These are phyloP conservation scores for Salix dunnii DNA, from an alignment of 345 rosid species.

Conservation along the genomic window DNA sequence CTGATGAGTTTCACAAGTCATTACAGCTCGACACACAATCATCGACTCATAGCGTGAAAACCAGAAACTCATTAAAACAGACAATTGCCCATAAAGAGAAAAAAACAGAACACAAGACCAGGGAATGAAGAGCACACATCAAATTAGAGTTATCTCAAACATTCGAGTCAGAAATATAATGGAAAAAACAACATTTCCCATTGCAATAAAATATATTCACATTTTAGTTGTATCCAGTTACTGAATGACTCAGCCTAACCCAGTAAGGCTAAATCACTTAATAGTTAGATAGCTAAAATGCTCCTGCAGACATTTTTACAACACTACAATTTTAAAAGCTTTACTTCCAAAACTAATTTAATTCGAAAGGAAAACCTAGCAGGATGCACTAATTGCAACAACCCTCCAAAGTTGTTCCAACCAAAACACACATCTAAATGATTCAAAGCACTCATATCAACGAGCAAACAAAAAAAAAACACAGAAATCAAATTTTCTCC, in stretches of 20 bases:
- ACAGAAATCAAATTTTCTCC: constrained; percentile 16
- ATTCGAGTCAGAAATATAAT: neutral
- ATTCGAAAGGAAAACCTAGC: too few species aligned
- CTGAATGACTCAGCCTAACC: neutral
- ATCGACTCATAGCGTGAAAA: neutral
- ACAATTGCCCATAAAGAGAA: neutral
- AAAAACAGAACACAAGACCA: neutral
- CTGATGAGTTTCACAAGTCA: neutral
- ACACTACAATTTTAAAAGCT: too few species aligned
- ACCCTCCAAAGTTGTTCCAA: neutral
- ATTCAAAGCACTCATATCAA: neutral
- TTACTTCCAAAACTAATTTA: too few species aligned
- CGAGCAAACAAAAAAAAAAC: neutral
- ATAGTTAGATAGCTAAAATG: too few species aligned
- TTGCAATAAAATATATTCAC: neutral
- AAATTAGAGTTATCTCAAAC: neutral
- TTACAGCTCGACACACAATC: neutral
- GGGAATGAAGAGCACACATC: neutral
- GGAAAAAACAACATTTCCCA: neutral
- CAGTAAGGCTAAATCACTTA: neutral
- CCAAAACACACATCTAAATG: neutral
- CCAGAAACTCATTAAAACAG: neutral
- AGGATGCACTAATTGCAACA: neutral
- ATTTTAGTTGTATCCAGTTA: neutral
- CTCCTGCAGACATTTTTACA: too few species aligned